Conservation (phyloP, 345 rosid species). For the Eucalyptus virginea region DNA sequence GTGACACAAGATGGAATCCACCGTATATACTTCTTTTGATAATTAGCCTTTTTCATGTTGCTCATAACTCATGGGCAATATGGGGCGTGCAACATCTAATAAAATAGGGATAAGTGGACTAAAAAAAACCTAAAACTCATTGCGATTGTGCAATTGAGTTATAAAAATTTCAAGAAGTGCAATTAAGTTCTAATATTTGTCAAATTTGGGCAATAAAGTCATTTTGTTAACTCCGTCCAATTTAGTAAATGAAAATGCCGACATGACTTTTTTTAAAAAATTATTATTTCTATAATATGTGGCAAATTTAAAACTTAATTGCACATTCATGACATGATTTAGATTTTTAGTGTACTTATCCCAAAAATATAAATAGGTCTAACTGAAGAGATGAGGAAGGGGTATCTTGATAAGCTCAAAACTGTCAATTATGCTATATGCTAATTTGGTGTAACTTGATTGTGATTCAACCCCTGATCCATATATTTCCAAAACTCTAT, state of each 20-base stretch:
- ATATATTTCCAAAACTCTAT: not conserved
- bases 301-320: too few species aligned
- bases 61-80: not conserved
- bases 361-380: not conserved
- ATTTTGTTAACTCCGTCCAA: too few species aligned
- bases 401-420: not conserved
- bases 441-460: not conserved
- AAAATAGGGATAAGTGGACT: not conserved
- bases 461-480: not conserved
- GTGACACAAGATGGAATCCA: not conserved
- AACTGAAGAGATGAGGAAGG: not conserved
- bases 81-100: not conserved
- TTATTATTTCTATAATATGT: not conserved
- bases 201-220: not conserved
- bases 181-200: too few species aligned
- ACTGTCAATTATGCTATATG: not conserved
- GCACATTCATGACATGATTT: too few species aligned
- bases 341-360: too few species aligned
- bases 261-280: rapidly evolving
- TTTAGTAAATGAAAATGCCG: not conserved
- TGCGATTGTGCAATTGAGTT: not conserved
- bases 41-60: not conserved
- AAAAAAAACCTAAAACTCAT: too few species aligned
- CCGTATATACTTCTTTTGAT: not conserved
- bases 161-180: too few species aligned